These are phyloP conservation scores for Ophiognomonia clavigignenti-juglandacearum DNA, from an alignment of 2,329 filamentous ascomycete genomes.

Conservation along the genomic window DNA sequence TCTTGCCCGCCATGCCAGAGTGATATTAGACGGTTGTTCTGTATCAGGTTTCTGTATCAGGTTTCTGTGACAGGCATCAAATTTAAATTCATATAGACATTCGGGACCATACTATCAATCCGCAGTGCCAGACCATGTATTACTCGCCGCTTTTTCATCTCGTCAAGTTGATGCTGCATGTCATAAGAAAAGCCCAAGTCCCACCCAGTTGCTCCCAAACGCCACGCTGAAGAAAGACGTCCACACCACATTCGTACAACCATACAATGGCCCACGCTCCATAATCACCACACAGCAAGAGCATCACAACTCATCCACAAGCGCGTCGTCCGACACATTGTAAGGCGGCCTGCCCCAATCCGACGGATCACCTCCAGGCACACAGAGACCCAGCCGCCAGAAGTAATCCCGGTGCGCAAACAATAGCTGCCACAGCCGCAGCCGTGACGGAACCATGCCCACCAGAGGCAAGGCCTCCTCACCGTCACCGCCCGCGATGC, in stretches of 20 bases:
- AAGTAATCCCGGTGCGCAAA: conserved; percentile 97
- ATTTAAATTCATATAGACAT: not conserved
- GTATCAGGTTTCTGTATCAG: too few species aligned
- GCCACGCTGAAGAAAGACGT: not conserved
- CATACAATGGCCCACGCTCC: conserved; percentile 1
- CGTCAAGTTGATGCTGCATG: not conserved
- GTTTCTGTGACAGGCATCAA: not conserved
- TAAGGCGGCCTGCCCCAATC: conserved; percentile 58
- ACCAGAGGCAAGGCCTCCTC: too few species aligned
- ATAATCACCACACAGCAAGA: too few species aligned
- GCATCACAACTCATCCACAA: conserved; percentile 35
- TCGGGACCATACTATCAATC: not conserved
- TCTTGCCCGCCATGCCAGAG: too few species aligned
- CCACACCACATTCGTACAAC: not conserved
- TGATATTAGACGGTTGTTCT: too few species aligned
- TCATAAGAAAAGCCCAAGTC: not conserved
- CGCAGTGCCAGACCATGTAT: not conserved
- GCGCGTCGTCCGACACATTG: conserved; percentile 29
- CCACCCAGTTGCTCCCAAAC: not conserved
- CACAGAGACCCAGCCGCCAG: conserved; percentile 84
- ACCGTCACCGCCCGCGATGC: conserved; percentile 53
- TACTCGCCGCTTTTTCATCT: not conserved
- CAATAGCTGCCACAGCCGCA: conserved; percentile 87
- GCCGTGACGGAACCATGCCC: conserved; percentile 42
- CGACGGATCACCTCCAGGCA: conserved; percentile 70